Evolutionary conservation across 1,284 basidiomycete genomes (phyloP).

Genomic region (Ceratobasidium sp.): DNA sequence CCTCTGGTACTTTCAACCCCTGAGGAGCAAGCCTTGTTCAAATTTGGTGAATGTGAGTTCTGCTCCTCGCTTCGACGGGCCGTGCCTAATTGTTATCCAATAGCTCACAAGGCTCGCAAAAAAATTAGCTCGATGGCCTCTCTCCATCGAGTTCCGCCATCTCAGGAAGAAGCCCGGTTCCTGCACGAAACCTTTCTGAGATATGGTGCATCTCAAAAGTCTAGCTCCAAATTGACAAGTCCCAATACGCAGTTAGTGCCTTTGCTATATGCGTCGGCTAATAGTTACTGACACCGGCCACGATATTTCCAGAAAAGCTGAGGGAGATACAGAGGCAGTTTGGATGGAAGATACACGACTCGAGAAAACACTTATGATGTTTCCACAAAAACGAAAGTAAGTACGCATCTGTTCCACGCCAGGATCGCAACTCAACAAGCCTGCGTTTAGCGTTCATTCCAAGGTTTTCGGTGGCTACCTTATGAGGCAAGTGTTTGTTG

Average conservation of each 20-base stretch:
- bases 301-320: background rate
- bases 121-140: conserved; percentile 61
- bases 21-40: conserved; percentile 68
- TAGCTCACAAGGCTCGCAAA: conserved; percentile 63
- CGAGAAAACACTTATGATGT: conserved; percentile 79
- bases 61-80: background rate
- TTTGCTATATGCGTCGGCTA: background rate
- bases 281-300: background rate
- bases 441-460: conserved; percentile 65
- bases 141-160: conserved; percentile 73
- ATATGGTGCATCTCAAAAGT: conserved; percentile 54
- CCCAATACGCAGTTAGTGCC: background rate
- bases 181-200: conserved; percentile 73
- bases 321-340: conserved; percentile 55
- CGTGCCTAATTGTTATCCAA: conserved; percentile 2
- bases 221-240: conserved; percentile 38
- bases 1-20: conserved; percentile 63
- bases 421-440: conserved; percentile 6
- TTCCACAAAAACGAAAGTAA: conserved; percentile 84
- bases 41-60: conserved; percentile 70
- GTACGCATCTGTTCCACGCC: conserved; percentile 43
- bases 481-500: conserved; percentile 9
- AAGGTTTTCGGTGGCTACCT: conserved; percentile 74
- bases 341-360: conserved; percentile 71
- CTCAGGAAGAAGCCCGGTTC: conserved; percentile 66